Base-by-base conservation (phyloP, 2,329 filamentous ascomycete genomes). In the Colletotrichum lentis region DNA sequence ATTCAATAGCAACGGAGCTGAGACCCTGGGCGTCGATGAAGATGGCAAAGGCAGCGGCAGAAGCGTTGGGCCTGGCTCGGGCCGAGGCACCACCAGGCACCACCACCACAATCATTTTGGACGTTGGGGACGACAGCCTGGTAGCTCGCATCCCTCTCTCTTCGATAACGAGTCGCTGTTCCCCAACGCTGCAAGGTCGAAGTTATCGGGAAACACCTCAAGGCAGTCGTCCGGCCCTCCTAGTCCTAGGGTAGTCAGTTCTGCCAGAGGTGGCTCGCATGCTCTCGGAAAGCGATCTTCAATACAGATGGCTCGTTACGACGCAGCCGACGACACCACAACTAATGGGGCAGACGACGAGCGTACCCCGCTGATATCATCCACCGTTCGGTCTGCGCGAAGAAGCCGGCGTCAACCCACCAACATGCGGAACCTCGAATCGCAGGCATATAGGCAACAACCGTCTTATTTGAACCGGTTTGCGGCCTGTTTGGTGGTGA, bases 401-500 rank as follows among this genome's bases (percentile, higher is more conserved):
- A 86, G 89, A 69, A 85, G 84, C 62, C 85, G 91, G 54, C 84
- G 85, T 49, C 79, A 81, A 20, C 79, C 80, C 14, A 79, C 84
- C 67, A 90, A 86, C 43, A 77, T 91, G 66, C 88, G 91, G 53
- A 89, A 91, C 71, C 85, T 93, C 57, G 93, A 97, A 74, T 88
- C 91, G 62, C 89, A 92, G 75, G 86, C 90, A 27, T 90, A 89
- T 74, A 83, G 87, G 58, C 84, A 86, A 61, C 82, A 85, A 56
- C 87, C 87, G 27, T 84, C 91, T 73, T 85, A 91, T 81, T 77
- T 91, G 78, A 82, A 88, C 72, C 88, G 91, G 41, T 93, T 94
- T 73, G 93, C 93, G n/a, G 92, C 93, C 63, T 98, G 94, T 76
- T 83, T 96, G 12, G 86, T 97, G 14, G 85, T 97, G n/a, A 89